Evolutionary conservation across 2,329 filamentous ascomycete genomes (phyloP), one percentile per base, ranked within the genome.

Genomic region (Colletotrichum sp.): DNA sequence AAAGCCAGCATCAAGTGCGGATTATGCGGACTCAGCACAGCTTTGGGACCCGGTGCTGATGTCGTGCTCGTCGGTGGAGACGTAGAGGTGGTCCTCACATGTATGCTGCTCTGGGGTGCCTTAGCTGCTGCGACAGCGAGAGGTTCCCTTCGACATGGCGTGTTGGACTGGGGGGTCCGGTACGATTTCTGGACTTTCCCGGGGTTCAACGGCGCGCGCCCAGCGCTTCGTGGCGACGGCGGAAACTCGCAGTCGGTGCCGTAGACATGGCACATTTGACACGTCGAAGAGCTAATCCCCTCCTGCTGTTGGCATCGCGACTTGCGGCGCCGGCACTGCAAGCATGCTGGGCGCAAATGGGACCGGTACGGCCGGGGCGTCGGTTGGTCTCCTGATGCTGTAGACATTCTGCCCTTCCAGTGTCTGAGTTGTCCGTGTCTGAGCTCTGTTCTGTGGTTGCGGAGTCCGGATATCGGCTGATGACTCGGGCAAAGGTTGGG

Each of bases 331-430:
- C 92, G 87, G 80, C 92, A 93, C 16, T 90, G 84, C 68, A 90
- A 84, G 83, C 92, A 93, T 10, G 91, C 91, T 66, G 91, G 90
- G 52, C 89, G 88, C 76, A 91, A 88, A 83, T 93, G 91, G 9
- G 91, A 93, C 75, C 91, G 86, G 80, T 93, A 93, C 5, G 91
- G 91, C 60, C 91, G 86, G 78, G 73, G 73, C 5, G 73, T 75
- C 12, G 73, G 70, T 26, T 73, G 70, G 6, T 68, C 68, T 70
- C 22, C 70, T 30, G 70, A 34, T 26, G 22, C 57, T 22, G 71
- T 57, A 15, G 73, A 68, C 73, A 75, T 75, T 34, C n/a, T 68
- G 13, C 15, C 36, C n/a, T 52, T 26, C 28, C 28, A 32, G 36
- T 22, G n/a, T 64, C 28, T 75, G 48, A 36, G 30, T 28, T 26